These are phyloP conservation scores for Globisporangium ultimum DNA, from an alignment of 352 stramenopile genomes.

Conservation along the genomic window DNA sequence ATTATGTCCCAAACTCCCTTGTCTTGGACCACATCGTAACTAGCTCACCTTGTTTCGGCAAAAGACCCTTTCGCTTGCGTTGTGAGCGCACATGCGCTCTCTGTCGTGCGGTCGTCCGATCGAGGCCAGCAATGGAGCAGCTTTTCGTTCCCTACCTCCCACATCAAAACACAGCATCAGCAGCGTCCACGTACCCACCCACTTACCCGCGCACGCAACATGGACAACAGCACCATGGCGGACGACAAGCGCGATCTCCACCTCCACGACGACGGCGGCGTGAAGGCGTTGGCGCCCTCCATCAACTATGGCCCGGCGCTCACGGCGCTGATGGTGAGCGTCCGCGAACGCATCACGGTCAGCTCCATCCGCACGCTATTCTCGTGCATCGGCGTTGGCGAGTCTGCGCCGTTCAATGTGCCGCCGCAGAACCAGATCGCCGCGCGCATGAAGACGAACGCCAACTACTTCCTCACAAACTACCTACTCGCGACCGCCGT, in stretches of 20 bases:
- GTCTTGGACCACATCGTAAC: no score
- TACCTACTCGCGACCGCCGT: constrained; percentile 57
- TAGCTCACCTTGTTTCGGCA: no score
- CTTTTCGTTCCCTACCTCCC: no score
- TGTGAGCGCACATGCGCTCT: no score
- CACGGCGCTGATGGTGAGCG: constrained; percentile 30
- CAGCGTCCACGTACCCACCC: no score
- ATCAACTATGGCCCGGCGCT: constrained; percentile 21
- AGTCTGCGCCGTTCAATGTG: constrained; percentile 56
- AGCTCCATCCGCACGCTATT: constrained; percentile 54
- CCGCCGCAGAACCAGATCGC: constrained; percentile 43
- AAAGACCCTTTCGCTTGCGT: no score
- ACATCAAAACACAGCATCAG: no score
- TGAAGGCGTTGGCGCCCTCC: constrained; percentile 15
- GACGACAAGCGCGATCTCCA: background rate
- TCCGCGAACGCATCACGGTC: constrained; percentile 42
- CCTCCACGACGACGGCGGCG: constrained; percentile 4
- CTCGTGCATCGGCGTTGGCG: constrained; percentile 61
- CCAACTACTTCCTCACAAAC: constrained; percentile 72
- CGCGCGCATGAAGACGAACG: constrained; percentile 62
- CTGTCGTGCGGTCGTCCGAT: no score
- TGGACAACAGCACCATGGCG: no score
- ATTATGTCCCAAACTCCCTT: no score
- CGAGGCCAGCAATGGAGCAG: no score
- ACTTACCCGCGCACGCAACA: no score